Base-by-base conservation (phyloP, 2,329 filamentous ascomycete genomes). In the Ophidiomyces ophidiicola region DNA sequence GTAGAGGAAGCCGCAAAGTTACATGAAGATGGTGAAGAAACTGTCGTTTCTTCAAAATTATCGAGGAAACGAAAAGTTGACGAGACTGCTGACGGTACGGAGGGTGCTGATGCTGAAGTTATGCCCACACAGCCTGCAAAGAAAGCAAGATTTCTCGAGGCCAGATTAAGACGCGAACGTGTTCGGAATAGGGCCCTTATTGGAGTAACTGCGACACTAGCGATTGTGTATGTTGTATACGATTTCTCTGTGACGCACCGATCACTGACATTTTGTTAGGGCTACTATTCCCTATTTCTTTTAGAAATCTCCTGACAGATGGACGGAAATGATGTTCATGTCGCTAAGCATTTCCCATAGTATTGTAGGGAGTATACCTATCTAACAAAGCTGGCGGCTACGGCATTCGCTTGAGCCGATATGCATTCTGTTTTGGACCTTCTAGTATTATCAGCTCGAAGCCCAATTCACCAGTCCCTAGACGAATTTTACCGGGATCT, bases 151-250 rank as follows among this genome's bases (percentile, higher is more conserved):
- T 60, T 64, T 10, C 56, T 85, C 1, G 82, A 90, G 57, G 74
- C 82, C 31, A 80, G 90, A 61, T 60, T 92, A 49, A 80, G 80
- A 60, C 87, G 85, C 64, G 81, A 92, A 63, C 82, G 78, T 54
- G 84, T 94, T 48, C 80, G 84, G 63, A 84, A 79, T 61, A 76
- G 86, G 55, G 85, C 90, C 32, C 67, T 94, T 45, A 72, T 93
- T 46, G 88, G 90, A 43, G 74, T 96, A 38, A 83, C 80, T 46
- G 85, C 85, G 42, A 90, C 84, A 32, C 71, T 94, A 58, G 84
- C 83, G 42, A 73, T 94, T 60, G 87, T 87, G 90, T 96, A 74
- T 67, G 86, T 80, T 18, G 12, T 23, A n/a, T 5, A 15, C 8
- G 2, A 4, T 3, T 25, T 21, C 23, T 30, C 10, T 8, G 10